Percentiles rank a stretch among this genome's conserved stretches.
These are phyloP conservation scores for Myxozyma neotropica DNA, from an alignment of 805 yeast species.

Conservation along the genomic window DNA sequence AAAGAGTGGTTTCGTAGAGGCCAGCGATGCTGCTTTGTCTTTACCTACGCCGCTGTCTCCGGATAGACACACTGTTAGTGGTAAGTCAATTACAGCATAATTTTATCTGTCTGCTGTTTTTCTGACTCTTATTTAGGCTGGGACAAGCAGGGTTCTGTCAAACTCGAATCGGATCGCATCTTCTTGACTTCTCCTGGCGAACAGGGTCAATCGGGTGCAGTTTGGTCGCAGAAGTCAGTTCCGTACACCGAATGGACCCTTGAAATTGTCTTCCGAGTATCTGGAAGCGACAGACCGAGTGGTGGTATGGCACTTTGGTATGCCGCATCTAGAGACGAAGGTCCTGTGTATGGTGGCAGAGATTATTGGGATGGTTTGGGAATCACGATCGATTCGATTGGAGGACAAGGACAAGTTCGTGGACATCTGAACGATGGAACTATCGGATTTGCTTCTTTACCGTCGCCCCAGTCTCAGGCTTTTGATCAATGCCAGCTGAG, in stretches of 20 bases:
- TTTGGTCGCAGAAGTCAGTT: conserved; percentile 42
- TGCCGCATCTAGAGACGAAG: conserved; percentile 38
- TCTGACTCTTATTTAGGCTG: conserved; percentile 25
- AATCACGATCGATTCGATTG: conserved; percentile 44
- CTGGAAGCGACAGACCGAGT: conserved; percentile 42
- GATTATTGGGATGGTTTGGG: conserved; percentile 49
- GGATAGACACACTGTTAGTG: conserved; percentile 21
- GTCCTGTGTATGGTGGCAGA: conserved; percentile 45
- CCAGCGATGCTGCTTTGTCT: conserved; percentile 11
- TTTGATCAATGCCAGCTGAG: conserved; percentile 44
- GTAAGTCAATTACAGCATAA: conserved; percentile 1
- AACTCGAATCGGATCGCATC: conserved; percentile 32
- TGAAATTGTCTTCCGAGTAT: conserved; percentile 40
- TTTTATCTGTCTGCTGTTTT: not conserved
- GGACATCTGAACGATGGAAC: conserved; percentile 48
- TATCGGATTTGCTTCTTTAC: conserved; percentile 34
- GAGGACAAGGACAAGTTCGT: conserved; percentile 40
- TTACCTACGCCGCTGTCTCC: conserved; percentile 25
- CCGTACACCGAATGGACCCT: conserved; percentile 43
- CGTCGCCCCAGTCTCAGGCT: conserved; percentile 40
- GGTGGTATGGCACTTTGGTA: conserved; percentile 47
- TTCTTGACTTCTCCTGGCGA: conserved; percentile 35
- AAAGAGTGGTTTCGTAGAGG: not conserved
- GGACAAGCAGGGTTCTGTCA: conserved; percentile 36
- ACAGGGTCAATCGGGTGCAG: conserved; percentile 39